Evolutionary conservation across 306 rosid genomes (phyloP), one percentile per base, ranked within the genome.

Genomic region (Datisca glomerata): DNA sequence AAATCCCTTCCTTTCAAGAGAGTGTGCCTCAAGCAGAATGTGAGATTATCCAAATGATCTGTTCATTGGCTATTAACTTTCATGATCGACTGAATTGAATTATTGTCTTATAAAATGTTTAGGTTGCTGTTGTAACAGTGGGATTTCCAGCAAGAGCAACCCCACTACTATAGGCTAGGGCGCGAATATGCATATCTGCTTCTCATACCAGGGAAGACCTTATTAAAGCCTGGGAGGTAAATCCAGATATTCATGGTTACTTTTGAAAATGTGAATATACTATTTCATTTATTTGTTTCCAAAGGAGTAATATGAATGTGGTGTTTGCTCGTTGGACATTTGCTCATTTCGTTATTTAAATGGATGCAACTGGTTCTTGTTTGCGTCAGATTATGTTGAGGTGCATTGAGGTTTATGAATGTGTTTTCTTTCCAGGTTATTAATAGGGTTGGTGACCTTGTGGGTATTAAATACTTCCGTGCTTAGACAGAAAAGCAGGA

Each of bases 121-220:
- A 86, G 96, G 80, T 82, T 51, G 94, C 94, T 55, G 80, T 86
- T 35, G 96, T 86, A 49, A 86, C 80, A 6, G 94, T 76, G 8
- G 96, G 93, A 39, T 86, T 86, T 73, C 96, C 96, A 15, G 96
- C 93, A n/a, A n/a, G n/a, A n/a, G n/a, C n/a, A 15, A 82, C 93
- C 42, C 96, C 96, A 3, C 62, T 81, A 37, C 72, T 86, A 29
- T 49, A 78, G 64, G 96, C 96, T 13, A 73, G 94, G 68, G 94
- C 85, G 21, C 93, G 93, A 14, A 82, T 86, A 49, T 86, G 94
- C 75, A 76, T 86, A 61, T 86, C 96, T 12, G 96, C 94, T 8
- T 69, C 96, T 4, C 96, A 86, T 69, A 63, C 96, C 21, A 86
- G 35, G 68, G 93, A 79, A 62, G 96, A 86, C 70, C 85, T 86